Evolutionary conservation across 2,329 filamentous ascomycete species (phyloP).

Genomic region (Celoporthe dispersa): DNA sequence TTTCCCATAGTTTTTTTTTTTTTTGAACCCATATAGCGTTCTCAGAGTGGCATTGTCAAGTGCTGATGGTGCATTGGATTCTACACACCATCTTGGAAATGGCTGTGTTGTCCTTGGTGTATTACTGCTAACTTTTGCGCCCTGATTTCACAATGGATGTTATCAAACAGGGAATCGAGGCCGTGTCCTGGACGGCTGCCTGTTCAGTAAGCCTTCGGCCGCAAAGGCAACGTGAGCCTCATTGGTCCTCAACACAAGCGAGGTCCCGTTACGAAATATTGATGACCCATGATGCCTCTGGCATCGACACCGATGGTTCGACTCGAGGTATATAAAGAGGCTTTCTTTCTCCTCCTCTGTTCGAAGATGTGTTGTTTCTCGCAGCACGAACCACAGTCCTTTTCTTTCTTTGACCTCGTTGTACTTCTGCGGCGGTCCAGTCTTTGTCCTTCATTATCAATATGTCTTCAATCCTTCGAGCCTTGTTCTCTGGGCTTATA

Average conservation of each 20-base stretch:
- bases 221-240: background rate
- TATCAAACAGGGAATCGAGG: background rate
- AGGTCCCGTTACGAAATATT: background rate
- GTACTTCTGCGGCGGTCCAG: background rate
- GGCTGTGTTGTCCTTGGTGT: background rate
- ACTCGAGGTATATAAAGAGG: background rate
- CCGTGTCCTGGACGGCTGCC: background rate
- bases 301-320: background rate
- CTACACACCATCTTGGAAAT: background rate
- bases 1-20: background rate
- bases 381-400: background rate
- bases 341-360: background rate
- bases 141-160: too few species aligned
- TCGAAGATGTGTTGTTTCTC: background rate
- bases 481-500: slow-evolving; percentile 25
- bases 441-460: background rate
- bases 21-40: background rate
- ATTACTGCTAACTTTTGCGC: background rate
- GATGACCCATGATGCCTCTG: background rate
- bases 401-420: background rate
- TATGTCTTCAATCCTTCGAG: slow-evolving; percentile 16
- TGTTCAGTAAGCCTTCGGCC: slow-evolving; percentile 1
- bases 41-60: background rate
- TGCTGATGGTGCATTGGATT: background rate
- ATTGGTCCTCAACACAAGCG: background rate